phyloP scores from a whole-genome alignment of 2,329 filamentous ascomycete genomes.

The Fusarium sp. region DNA sequence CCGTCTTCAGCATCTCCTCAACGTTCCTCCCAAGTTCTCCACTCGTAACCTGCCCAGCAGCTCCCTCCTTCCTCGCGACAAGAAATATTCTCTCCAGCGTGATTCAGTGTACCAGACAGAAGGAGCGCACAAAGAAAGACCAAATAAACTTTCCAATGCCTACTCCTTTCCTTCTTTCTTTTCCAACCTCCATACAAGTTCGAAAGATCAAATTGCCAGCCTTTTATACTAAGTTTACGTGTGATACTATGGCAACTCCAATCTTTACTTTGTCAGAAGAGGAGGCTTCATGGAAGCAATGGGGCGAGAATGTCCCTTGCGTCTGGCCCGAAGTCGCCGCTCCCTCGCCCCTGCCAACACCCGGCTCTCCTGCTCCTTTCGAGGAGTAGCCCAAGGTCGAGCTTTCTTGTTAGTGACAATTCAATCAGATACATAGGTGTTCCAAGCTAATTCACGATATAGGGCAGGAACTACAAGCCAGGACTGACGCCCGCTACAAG shows the following conservation, averaged over 20 bases:
- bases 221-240: background rate
- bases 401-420: background rate
- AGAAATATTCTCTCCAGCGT: background rate
- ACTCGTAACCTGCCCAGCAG: background rate
- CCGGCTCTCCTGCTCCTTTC: background rate
- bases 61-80: background rate
- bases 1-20: background rate
- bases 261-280: fast-evolving
- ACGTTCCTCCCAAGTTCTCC: background rate
- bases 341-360: background rate
- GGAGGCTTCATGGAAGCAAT: background rate
- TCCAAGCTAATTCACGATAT: no score
- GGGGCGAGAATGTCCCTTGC: no score
- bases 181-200: background rate
- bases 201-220: fast-evolving
- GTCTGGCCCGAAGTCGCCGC: background rate
- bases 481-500: background rate
- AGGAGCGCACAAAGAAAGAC: background rate
- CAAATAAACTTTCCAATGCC: background rate
- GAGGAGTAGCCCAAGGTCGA: background rate
- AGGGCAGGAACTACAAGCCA: background rate
- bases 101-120: background rate
- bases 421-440: no score
- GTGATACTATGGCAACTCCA: fast-evolving
- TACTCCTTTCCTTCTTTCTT: background rate